Base-by-base conservation (phyloP, 805 yeast genomes). In the Teunomyces funiuensis region DNA sequence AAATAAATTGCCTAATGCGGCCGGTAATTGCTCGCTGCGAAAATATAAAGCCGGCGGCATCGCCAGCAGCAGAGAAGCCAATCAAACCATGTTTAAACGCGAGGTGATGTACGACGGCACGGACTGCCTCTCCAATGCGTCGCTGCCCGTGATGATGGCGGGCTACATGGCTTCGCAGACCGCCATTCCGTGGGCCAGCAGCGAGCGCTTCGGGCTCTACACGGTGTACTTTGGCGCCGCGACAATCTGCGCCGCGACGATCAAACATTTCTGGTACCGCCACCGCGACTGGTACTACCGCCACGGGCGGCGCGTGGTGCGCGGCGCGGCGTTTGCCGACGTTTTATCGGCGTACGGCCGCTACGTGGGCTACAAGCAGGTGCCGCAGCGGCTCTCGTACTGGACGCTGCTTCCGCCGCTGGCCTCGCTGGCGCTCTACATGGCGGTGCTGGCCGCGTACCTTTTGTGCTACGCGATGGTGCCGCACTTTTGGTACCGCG, bases 401-500 rank as follows among this genome's bases (percentile, higher is more conserved):
- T 50, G 44, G 28, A 54, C 65, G 1, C 60, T 66, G 16, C 54
- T 65, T 38, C 72, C 71, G 43, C 63, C 48, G 39, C 64, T 53
- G 44, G 64, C 45, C 61, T 82, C 54, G 15, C 68, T 44, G 60
- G 67, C 47, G 37, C 62, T 44, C 55, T 77, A 37, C 41, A 66
- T 51, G 69, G 67, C 39, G 50, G 69, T 42, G 25, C 66, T 52
- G 2, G 60, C 51, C 25, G 64, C 40, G 31, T 79, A 42, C 43
- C 15, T 67, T 59, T 38, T 56, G 52, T 40, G 67, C 42, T 53
- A 71, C 28, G 73, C 71, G 46, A 66, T 55, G n/a, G 57, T 62
- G 2, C 82, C 83, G 5, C 76, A 71, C 39, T 66, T 67, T 36
- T 77, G 74, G 69, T 74, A 73, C 46, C 58, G 82, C 42, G 76